A percentile compares a stretch with the other conserved stretches of the same genome.
phyloP scores from a whole-genome alignment of 2,329 filamentous ascomycete genomes.

The Dryadomyces sulphureus region DNA sequence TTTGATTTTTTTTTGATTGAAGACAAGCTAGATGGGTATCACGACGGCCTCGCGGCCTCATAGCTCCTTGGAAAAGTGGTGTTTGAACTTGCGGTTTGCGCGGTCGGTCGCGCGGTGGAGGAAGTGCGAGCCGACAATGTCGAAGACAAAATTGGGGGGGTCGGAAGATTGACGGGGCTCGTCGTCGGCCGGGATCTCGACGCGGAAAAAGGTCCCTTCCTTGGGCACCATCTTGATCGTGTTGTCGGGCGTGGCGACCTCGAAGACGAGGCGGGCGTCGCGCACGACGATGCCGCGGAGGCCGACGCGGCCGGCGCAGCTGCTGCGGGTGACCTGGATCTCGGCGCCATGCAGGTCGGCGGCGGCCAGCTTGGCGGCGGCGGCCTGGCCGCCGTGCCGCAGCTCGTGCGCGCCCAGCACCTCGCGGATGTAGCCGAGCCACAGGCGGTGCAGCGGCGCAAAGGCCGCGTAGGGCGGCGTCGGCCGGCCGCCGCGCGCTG shows the following conservation, averaged over 20 bases:
- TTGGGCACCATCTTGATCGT: constrained; percentile 72
- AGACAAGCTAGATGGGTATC: neutral
- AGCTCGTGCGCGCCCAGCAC: constrained; percentile 48
- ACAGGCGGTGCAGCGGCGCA: constrained; percentile 60
- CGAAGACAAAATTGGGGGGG: constrained; percentile 46
- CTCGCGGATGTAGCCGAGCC: constrained; percentile 75
- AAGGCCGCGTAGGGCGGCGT: constrained; percentile 57
- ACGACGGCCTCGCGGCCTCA: constrained; percentile 26
- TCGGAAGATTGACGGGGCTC: constrained; percentile 9
- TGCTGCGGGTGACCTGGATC: constrained; percentile 68
- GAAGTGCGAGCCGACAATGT: constrained; percentile 79
- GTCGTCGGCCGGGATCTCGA: constrained; percentile 39
- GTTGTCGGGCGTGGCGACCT: constrained; percentile 61
- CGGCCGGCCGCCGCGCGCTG: neutral
- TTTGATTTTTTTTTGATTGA: constrained; percentile 31
- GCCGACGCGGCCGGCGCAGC: constrained; percentile 70
- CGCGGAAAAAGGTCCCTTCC: constrained; percentile 72
- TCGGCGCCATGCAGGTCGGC: constrained; percentile 86
- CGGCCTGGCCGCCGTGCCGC: constrained; percentile 37
- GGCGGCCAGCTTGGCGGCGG: constrained; percentile 62
- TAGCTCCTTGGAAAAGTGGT: constrained; percentile 61
- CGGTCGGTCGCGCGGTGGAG: constrained; percentile 69
- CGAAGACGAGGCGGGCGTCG: constrained; percentile 76
- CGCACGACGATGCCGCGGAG: constrained; percentile 74
- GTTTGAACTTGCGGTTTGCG: constrained; percentile 83